Percentiles rank a stretch among this genome's conserved stretches.
These are phyloP conservation scores for Canavalia ensiformis DNA, from an alignment of 306 rosid species.

Conservation along the genomic window DNA sequence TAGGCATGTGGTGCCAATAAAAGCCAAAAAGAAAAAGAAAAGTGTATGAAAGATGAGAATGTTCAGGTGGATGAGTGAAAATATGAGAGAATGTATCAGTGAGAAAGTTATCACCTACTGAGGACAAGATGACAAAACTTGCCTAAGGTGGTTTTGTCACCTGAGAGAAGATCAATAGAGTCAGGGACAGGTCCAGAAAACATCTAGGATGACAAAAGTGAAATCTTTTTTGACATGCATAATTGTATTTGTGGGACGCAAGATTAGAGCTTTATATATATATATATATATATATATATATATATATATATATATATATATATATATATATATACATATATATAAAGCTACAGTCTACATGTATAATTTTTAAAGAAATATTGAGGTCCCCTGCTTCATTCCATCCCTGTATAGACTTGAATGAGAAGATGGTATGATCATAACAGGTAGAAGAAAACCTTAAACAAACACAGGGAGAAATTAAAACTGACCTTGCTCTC, in stretches of 20 bases:
- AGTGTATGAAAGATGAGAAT: background rate
- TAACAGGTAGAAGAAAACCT: background rate
- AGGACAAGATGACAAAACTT: conserved; percentile 9
- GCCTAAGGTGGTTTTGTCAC: conserved; percentile 1
- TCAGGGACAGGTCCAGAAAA: background rate
- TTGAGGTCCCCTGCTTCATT: background rate
- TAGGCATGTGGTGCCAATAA: background rate
- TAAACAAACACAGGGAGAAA: background rate
- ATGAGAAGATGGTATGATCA: background rate
- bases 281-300: background rate
- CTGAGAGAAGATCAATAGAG: conserved; percentile 4
- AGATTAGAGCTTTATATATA: background rate
- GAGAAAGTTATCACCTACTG: background rate
- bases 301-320: too few relatives aligned
- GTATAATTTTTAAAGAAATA: background rate
- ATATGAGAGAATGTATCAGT: background rate
- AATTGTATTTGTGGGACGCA: background rate
- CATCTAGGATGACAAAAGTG: background rate
- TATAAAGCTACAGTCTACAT: background rate
- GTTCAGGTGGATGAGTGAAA: conserved; percentile 3
- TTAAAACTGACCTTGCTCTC: background rate
- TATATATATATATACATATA: too few relatives aligned
- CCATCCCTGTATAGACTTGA: background rate
- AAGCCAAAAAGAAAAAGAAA: background rate
- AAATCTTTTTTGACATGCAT: conserved; percentile 15